Base-by-base conservation (phyloP, 1,139 yeast species). In the Saccharomyces hybrid region DNA sequence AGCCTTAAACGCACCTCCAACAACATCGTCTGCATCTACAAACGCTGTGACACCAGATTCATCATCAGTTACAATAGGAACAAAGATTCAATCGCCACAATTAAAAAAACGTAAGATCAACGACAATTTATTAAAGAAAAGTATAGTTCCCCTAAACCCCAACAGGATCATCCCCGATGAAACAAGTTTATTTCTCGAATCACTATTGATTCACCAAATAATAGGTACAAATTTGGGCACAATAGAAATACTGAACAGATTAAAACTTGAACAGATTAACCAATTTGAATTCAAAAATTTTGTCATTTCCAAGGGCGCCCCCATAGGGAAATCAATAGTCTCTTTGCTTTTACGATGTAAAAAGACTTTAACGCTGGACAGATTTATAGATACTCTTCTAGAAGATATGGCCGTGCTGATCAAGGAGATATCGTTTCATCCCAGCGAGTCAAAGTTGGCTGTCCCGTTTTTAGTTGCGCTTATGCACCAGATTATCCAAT, bases 391-490 rank as follows among this genome's bases (percentile, higher is more conserved):
- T 38, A 55, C 61, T 1, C 42, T 82, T 31, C 70, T 80, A 27
- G 70, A 70, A 49, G 72, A 74, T 14, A 55, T 83, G n/a, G 70
- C 70, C 5, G 51, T 56, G 7, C 54, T 67, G 29, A 66, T 68
- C 16, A 63, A 61, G 49, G 63, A 59, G 27, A 63, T 68, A 11
- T 57, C 65, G 13, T 54, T 62, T 13, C 49, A 61, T 48, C 50
- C 58, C 31, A 28, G 72, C 3, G 66, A 62, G 27, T 66, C 68
- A 29, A 65, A 65, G 2, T 52, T 70, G 27, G 61, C 71, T 0
- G 73, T 82, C 0, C 88, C 89, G 1, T 82, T 82, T 64, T 59
- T 84, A 23, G 64, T 83, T 2, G 72, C 83, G 1, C 62, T 84
- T 44, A 70, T 84, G 49, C 78, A 80, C 58, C 80, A 81, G 52